Evolutionary conservation across 2,329 filamentous ascomycete genomes (phyloP).

Genomic region (Curvularia lunata): DNA sequence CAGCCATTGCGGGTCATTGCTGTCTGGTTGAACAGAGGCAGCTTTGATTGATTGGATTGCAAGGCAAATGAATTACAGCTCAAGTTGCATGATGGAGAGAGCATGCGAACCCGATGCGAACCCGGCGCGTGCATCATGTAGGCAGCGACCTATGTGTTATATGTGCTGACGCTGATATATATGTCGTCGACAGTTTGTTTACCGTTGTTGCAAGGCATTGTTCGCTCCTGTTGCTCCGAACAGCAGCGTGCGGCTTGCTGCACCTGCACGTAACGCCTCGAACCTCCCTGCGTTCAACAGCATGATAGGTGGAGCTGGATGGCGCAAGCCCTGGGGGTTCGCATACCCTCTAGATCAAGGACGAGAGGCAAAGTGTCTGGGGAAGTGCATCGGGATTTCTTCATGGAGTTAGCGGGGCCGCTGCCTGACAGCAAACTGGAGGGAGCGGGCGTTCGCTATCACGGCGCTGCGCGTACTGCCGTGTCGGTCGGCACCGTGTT

Average conservation of each 20-base stretch:
- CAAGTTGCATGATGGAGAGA: neutral
- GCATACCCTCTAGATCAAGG: slow-evolving; percentile 22
- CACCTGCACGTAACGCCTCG: slow-evolving; percentile 8
- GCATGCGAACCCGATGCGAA: neutral
- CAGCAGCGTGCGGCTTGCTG: slow-evolving; percentile 8
- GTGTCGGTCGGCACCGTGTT: slow-evolving; percentile 20
- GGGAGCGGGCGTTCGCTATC: slow-evolving; percentile 33
- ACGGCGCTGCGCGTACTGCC: slow-evolving; percentile 25
- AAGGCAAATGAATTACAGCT: neutral
- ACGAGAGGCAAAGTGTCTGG: slow-evolving; percentile 20
- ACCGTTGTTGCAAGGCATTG: slow-evolving; percentile 3
- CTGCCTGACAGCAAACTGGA: slow-evolving; percentile 23
- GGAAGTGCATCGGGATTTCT: slow-evolving; percentile 27
- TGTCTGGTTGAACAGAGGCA: neutral
- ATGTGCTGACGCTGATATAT: slow-evolving; percentile 6
- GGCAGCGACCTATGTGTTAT: slow-evolving; percentile 1
- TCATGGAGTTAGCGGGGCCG: slow-evolving; percentile 19
- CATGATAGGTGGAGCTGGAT: slow-evolving; percentile 28
- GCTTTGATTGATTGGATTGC: neutral
- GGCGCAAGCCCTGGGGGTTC: slow-evolving; percentile 19
- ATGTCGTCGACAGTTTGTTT: slow-evolving; percentile 6
- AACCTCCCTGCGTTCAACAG: neutral
- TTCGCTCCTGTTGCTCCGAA: slow-evolving; percentile 17
- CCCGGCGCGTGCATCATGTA: neutral
- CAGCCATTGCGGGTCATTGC: slow-evolving; percentile 2